Evolutionary conservation across 2,329 filamentous ascomycete species (phyloP).

Genomic region (Hypoxylon sp.): DNA sequence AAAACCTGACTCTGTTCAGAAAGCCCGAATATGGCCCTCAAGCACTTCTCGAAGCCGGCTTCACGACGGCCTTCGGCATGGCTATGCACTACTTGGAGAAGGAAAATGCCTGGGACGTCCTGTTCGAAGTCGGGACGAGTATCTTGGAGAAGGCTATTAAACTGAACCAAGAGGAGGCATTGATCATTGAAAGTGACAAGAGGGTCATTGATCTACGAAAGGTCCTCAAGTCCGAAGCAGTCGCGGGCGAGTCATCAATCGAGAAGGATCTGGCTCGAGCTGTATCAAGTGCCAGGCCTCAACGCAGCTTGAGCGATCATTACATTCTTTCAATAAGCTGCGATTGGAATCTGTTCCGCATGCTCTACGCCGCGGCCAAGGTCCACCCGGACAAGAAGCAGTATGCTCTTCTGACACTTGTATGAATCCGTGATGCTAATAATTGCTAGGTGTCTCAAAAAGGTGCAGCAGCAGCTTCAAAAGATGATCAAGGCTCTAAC

Average conservation of each 20-base stretch:
- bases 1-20: constrained; percentile 33
- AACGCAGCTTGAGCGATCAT: constrained; percentile 5
- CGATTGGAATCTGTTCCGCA: constrained; percentile 50
- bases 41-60: constrained; percentile 35
- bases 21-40: constrained; percentile 34
- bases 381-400: constrained; percentile 44
- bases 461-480: constrained; percentile 21
- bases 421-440: constrained; percentile 9
- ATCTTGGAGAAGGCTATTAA: constrained; percentile 36
- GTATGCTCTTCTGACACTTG: constrained; percentile 41
- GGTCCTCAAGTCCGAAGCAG: not conserved
- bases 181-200: constrained; percentile 14
- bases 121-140: constrained; percentile 27
- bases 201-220: constrained; percentile 8
- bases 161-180: constrained; percentile 19
- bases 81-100: constrained; percentile 29
- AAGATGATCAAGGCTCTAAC: constrained; percentile 25
- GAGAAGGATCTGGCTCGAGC: constrained; percentile 18
- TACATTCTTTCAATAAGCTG: constrained; percentile 15
- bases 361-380: constrained; percentile 51
- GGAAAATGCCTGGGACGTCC: constrained; percentile 31
- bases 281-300: constrained; percentile 16
- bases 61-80: constrained; percentile 24
- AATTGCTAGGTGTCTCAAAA: constrained; percentile 30
- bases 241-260: not conserved